A percentile compares a stretch with the other conserved stretches of the same genome.
These are phyloP conservation scores for Boehmeria nivea DNA, from an alignment of 306 rosid species.

Conservation along the genomic window DNA sequence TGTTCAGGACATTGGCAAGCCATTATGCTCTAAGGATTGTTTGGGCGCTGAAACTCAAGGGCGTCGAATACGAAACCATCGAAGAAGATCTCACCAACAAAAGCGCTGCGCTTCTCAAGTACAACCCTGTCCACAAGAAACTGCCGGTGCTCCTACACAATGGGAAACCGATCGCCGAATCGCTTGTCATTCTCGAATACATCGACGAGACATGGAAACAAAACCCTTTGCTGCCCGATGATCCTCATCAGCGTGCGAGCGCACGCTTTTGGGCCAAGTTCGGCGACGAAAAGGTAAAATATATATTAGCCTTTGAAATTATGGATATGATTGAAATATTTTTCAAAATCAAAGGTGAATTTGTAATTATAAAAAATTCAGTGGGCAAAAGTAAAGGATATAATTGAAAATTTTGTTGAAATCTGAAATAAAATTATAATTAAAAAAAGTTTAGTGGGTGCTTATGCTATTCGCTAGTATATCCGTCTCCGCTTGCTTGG, in stretches of 20 bases:
- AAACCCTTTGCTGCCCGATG: slow-evolving; percentile 23
- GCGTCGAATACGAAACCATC: slow-evolving; percentile 20
- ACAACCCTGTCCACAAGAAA: slow-evolving; percentile 21
- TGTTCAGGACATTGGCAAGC: slow-evolving; percentile 30
- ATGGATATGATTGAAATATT: no score
- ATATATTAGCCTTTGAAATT: neutral
- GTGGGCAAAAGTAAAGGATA: no score
- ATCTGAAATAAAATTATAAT: no score
- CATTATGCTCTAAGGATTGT: slow-evolving; percentile 22
- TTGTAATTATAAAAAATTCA: no score
- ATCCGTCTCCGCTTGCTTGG: no score
- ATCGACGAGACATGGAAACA: slow-evolving; percentile 34
- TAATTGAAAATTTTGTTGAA: no score
- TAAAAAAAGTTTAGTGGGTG: no score
- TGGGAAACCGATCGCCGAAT: neutral
- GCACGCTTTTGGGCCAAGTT: slow-evolving; percentile 38
- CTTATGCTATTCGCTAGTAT: no score
- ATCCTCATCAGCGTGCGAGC: slow-evolving; percentile 13
- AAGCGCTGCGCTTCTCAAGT: slow-evolving; percentile 30
- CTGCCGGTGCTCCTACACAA: slow-evolving; percentile 8
- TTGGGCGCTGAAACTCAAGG: slow-evolving; percentile 38
- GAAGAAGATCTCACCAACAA: slow-evolving; percentile 34
- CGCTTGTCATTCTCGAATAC: slow-evolving; percentile 14
- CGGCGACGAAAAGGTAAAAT: slow-evolving; percentile 19
- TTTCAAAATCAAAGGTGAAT: no score